Evolutionary conservation across 2,329 filamentous ascomycete species (phyloP).

Genomic region (Pseudocercospora crystallina): DNA sequence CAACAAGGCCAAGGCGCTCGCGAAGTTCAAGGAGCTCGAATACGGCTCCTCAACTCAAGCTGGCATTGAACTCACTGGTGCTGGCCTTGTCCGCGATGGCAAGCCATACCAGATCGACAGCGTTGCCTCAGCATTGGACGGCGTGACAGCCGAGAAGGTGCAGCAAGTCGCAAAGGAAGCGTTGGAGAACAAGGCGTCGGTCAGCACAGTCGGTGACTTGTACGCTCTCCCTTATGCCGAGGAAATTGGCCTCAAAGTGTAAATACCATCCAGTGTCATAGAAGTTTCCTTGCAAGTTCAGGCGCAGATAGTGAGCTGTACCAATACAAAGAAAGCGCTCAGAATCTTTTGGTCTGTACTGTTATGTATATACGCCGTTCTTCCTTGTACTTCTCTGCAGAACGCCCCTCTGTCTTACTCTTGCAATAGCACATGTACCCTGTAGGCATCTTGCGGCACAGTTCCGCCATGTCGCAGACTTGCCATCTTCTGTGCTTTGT

Average conservation of each 20-base stretch:
- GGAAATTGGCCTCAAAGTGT: conserved; percentile 92
- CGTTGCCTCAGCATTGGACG: conserved; percentile 74
- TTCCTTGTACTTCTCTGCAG: neutral
- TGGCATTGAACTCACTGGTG: conserved; percentile 79
- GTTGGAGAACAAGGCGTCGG: conserved; percentile 82
- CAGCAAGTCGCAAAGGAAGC: conserved; percentile 89
- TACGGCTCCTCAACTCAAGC: conserved; percentile 73
- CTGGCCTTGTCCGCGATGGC: conserved; percentile 76
- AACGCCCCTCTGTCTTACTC: neutral
- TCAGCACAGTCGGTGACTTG: conserved; percentile 88
- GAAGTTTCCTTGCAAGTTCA: conserved; percentile 29
- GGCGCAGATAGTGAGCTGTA: conserved; percentile 35
- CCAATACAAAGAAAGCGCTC: conserved; percentile 29
- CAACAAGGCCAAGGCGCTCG: conserved; percentile 85
- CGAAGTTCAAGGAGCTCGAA: conserved; percentile 89
- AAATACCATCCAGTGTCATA: conserved; percentile 50
- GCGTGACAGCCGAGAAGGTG: conserved; percentile 79
- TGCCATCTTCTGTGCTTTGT: too few species aligned
- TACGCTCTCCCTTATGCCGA: conserved; percentile 87
- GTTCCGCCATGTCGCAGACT: too few species aligned
- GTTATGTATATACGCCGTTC: neutral
- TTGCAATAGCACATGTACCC: neutral
- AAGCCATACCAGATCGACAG: conserved; percentile 82
- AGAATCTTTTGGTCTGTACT: conserved; percentile 5
- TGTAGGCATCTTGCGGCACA: neutral